Conservation (phyloP, 495 filamentous ascomycete species). For the Aspergillus nidulans region DNA sequence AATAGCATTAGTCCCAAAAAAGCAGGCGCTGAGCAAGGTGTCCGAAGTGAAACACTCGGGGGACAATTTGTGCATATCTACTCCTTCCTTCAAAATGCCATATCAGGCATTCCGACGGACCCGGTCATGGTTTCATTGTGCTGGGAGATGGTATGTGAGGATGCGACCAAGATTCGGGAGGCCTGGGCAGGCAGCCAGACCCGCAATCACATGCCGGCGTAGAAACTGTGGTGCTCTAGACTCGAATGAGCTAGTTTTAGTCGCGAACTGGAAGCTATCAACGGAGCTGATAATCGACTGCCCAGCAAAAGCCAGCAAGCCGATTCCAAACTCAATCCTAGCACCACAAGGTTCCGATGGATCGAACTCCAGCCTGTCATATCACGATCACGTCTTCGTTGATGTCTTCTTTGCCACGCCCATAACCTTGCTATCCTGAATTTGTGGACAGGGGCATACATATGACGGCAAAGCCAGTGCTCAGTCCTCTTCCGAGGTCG, state of each 20-base stretch:
- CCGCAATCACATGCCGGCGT: slow-evolving; percentile 38
- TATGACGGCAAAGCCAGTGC: slow-evolving; percentile 3
- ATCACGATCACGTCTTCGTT: not conserved
- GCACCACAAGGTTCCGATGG: not conserved
- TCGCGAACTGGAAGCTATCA: slow-evolving; percentile 7
- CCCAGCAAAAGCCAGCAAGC: not conserved
- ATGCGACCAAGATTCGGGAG: slow-evolving; percentile 7
- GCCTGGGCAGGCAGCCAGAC: slow-evolving; percentile 21
- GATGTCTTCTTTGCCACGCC: slow-evolving; percentile 11
- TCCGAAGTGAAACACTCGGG: not conserved
- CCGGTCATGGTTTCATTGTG: not conserved
- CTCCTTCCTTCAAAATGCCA: not conserved
- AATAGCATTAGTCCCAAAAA: not conserved
- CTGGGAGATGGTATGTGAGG: not conserved
- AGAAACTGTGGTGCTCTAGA: not conserved
- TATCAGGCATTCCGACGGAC: not conserved
- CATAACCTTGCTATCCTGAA: slow-evolving; percentile 9
- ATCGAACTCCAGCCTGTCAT: slow-evolving; percentile 5
- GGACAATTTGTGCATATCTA: not conserved
- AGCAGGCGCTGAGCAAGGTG: not conserved
- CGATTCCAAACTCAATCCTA: slow-evolving; percentile 4
- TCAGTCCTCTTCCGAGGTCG: not conserved
- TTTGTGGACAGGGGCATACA: not conserved
- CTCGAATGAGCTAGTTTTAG: slow-evolving; percentile 1
- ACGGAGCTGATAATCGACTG: not conserved